Conservation (phyloP, 1,284 basidiomycete species). For the Leccinum fallax region DNA sequence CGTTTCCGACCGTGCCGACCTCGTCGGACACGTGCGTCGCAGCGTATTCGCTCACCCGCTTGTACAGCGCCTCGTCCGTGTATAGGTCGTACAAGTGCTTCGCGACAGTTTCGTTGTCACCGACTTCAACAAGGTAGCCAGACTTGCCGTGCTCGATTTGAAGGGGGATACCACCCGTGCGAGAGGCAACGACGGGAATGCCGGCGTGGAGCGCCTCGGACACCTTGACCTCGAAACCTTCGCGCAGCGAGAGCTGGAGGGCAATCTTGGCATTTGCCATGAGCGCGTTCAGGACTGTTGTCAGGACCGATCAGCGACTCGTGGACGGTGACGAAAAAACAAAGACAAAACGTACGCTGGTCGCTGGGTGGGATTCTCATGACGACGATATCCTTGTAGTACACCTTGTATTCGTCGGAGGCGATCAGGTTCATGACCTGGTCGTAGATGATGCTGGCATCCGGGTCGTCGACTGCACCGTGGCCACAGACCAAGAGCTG, state of each 20-base stretch:
- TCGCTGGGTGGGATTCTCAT: conserved; percentile 82
- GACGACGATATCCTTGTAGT: conserved; percentile 69
- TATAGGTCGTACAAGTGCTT: conserved; percentile 72
- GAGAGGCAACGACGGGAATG: conserved; percentile 78
- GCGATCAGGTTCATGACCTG: conserved; percentile 63
- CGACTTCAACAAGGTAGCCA: conserved; percentile 75
- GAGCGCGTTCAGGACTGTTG: conserved; percentile 71
- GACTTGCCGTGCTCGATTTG: conserved; percentile 84
- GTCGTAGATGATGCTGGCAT: conserved; percentile 86
- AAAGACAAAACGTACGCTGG: conserved; percentile 55
- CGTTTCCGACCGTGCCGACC: conserved; percentile 78
- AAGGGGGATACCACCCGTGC: conserved; percentile 86
- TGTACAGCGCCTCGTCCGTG: conserved; percentile 69
- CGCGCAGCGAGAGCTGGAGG: conserved; percentile 78
- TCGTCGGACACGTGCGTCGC: conserved; percentile 78
- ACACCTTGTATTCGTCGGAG: conserved; percentile 55
- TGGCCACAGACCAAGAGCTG: conserved; percentile 86
- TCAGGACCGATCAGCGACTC: conserved; percentile 4
- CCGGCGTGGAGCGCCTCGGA: conserved; percentile 87
- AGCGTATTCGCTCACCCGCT: conserved; percentile 66
- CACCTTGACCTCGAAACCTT: conserved; percentile 93
- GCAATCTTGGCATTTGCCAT: conserved; percentile 78
- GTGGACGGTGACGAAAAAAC: background rate
- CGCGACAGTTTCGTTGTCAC: conserved; percentile 75
- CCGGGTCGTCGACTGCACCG: conserved; percentile 85